Base-by-base conservation (phyloP, 1,284 basidiomycete genomes). In the Anthracocystis panici-leucophaei region DNA sequence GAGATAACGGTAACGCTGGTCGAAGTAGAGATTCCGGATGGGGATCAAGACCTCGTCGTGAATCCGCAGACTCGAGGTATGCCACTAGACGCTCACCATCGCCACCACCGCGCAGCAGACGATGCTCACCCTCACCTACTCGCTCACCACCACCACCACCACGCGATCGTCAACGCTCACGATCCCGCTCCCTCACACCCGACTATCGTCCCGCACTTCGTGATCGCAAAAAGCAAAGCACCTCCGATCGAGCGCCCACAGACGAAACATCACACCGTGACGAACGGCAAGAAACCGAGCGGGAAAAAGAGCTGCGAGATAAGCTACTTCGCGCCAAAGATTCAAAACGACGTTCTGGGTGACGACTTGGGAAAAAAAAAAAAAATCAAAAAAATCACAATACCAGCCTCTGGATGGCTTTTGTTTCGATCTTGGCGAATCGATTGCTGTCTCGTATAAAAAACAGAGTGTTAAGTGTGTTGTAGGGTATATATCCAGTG, bases 11-110 rank as follows among this genome's bases (percentile, higher is more conserved):
- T 7, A 3, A 54, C 86, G 88, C 50, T 68, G 88, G 63, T 86
- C 87, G 56, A 86, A 87, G 52, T 85, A 86, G 38, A 77, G 88
- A 81, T 44, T 53, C 64, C 6, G 79, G 79, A 1, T 81, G 79
- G 79, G 79, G 70, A 2, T 35, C 59, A 0, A 54, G 65, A 3
- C 54, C 53, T 25, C 29, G 53, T 27, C 44, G 50, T 5, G 29
- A 57, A 20, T 48, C 23, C 21, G 18, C 7, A 7, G 45, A 60
- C 21, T 55, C 55, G 3, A 53, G 42, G 25, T 46, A 57, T 6
- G n/a, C 59, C 10, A 31, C 50, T 18, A 49, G 49, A 14, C 51
- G 61, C 5, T 62, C 57, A 1, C 63, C 56, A 11, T 67, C 53
- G n/a, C 56, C 57, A 20, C 31, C 51, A 18, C 58, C 48, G 35